Conservation (phyloP, 192 early-diverging fungal species). For the Jimgerdemannia lactiflua region DNA sequence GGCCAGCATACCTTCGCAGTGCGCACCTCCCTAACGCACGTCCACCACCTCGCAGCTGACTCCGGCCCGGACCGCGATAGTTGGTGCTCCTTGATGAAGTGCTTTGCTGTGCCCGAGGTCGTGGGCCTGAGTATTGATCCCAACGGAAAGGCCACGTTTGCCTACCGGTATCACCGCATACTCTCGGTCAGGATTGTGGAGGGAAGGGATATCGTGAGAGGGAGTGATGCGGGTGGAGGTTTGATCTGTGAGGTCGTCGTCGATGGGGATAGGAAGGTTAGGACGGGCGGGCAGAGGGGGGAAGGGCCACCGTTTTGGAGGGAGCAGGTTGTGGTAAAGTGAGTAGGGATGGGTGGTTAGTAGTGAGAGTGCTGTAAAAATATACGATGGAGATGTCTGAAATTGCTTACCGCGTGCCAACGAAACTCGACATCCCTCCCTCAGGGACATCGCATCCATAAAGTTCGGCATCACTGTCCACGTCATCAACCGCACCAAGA, state of each 20-base stretch:
- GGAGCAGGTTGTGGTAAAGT: constrained; percentile 43
- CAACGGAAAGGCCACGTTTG: constrained; percentile 1
- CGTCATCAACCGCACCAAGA: constrained; percentile 14
- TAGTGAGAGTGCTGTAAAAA: neutral
- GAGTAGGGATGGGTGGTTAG: constrained; percentile 4
- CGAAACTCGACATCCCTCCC: constrained; percentile 11
- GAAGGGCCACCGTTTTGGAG: constrained; percentile 34
- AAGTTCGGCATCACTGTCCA: constrained; percentile 16
- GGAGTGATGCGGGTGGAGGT: constrained; percentile 10
- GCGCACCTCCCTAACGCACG: constrained; percentile 18
- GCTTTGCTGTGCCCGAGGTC: constrained; percentile 29
- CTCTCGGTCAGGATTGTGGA: constrained; percentile 29
- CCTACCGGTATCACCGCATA: constrained; percentile 25
- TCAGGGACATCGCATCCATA: constrained; percentile 17
- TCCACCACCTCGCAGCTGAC: constrained; percentile 28
- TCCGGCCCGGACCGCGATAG: constrained; percentile 20
- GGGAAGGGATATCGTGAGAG: constrained; percentile 5
- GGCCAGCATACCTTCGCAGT: constrained; percentile 31
- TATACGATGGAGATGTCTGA: neutral
- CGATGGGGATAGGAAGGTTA: constrained; percentile 37
- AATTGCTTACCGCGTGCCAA: constrained; percentile 7
- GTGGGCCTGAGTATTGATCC: constrained; percentile 21
- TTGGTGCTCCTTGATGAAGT: constrained; percentile 32
- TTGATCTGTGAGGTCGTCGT: constrained; percentile 42
- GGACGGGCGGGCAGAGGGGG: constrained; percentile 35